Evolutionary conservation across 2,329 filamentous ascomycete genomes (phyloP).

Genomic region (Hypocreales sp.): DNA sequence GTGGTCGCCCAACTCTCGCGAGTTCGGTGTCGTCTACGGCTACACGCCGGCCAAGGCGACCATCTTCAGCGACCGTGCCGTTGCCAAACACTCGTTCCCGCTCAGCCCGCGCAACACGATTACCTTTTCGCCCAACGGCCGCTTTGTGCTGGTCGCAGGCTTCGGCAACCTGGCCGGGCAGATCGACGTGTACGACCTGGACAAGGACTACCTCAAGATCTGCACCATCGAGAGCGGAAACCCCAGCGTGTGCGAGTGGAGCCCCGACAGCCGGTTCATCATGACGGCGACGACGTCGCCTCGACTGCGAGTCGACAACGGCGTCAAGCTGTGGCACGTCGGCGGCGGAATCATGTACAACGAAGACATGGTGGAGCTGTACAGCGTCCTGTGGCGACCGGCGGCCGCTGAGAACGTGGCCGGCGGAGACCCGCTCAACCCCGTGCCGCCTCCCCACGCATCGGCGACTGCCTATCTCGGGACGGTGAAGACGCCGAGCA

Average conservation of each 20-base stretch:
- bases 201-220: constrained; percentile 86
- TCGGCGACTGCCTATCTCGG: constrained; percentile 73
- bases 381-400: constrained; percentile 81
- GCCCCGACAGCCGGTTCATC: constrained; percentile 87
- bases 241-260: constrained; percentile 94
- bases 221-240: constrained; percentile 91
- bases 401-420: constrained; percentile 44
- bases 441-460: constrained; percentile 62
- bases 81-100: constrained; percentile 71
- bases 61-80: constrained; percentile 84
- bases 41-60: constrained; percentile 99
- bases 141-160: constrained; percentile 85
- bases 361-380: constrained; percentile 87
- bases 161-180: constrained; percentile 96
- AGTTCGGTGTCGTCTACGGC: constrained; percentile 94
- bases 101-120: constrained; percentile 88
- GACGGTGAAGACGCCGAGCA: constrained; percentile 84
- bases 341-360: constrained; percentile 83
- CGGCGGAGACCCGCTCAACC: constrained; percentile 54
- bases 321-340: constrained; percentile 89
- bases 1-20: constrained; percentile 97
- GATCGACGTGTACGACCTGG: constrained; percentile 93
- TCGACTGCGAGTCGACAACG: constrained; percentile 89
- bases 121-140: constrained; percentile 81
- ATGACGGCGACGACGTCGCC: constrained; percentile 97